Percentiles rank a stretch among this genome's conserved stretches.
phyloP scores from a whole-genome alignment of 805 yeast genomes.

The Candida ulmi region DNA sequence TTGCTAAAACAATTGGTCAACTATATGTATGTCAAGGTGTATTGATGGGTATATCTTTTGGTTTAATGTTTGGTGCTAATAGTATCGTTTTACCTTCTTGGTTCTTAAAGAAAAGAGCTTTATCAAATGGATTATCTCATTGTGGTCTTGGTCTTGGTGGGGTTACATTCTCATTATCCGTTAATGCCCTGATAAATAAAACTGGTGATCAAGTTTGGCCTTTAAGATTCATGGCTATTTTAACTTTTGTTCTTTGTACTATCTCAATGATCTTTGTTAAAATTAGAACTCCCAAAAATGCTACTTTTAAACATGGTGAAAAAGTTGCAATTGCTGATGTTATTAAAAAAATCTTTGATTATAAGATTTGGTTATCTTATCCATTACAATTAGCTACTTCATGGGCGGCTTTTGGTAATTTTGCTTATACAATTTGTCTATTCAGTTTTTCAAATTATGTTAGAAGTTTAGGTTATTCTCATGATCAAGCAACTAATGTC shows the following conservation, averaged over 20 bases:
- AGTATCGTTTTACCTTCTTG: conserved; percentile 47
- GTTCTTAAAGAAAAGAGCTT: conserved; percentile 44
- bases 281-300: conserved; percentile 35
- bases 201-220: conserved; percentile 43
- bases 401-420: conserved; percentile 32
- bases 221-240: conserved; percentile 37
- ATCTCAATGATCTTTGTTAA: conserved; percentile 38
- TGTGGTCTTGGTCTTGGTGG: conserved; percentile 54
- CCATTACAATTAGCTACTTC: conserved; percentile 28
- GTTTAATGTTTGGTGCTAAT: conserved; percentile 46
- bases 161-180: conserved; percentile 35
- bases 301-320: conserved; percentile 10
- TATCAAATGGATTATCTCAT: conserved; percentile 44
- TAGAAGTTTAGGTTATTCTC: conserved; percentile 39
- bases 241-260: conserved; percentile 30
- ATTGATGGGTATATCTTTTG: conserved; percentile 44
- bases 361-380: conserved; percentile 24
- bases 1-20: conserved; percentile 43
- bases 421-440: conserved; percentile 38
- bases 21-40: conserved; percentile 49
- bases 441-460: conserved; percentile 44
- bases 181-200: conserved; percentile 34
- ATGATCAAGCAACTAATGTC: conserved; percentile 37
- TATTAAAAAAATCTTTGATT: conserved; percentile 31
- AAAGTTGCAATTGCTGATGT: conserved; percentile 8